Evolutionary conservation across 2,329 filamentous ascomycete genomes (phyloP).

Genomic region (Aureobasidium mangrovei): DNA sequence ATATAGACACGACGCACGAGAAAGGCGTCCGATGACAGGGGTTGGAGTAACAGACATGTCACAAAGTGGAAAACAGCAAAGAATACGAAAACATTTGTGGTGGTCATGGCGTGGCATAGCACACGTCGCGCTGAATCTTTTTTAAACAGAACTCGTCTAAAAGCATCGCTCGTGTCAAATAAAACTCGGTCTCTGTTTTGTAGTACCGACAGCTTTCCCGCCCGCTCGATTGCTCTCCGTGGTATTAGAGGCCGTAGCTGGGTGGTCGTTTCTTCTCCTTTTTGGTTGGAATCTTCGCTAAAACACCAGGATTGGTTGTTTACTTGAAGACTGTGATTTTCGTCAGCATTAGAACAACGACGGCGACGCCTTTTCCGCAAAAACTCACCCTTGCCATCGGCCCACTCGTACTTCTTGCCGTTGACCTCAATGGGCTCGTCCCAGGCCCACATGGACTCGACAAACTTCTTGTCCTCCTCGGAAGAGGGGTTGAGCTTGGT

Average conservation of each 20-base stretch:
- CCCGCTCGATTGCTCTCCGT: background rate
- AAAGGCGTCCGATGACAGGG: no score
- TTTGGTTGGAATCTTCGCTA: background rate
- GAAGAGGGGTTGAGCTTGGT: slow-evolving; percentile 89
- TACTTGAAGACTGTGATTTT: background rate
- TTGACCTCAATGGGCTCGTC: slow-evolving; percentile 71
- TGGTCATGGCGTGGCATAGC: background rate
- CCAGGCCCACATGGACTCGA: slow-evolving; percentile 86
- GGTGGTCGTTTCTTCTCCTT: background rate
- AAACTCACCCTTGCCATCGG: slow-evolving; percentile 65
- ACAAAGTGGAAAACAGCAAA: background rate
- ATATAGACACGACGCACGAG: no score
- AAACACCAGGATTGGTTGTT: background rate
- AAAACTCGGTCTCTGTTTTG: background rate
- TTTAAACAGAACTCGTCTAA: background rate
- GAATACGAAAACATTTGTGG: background rate
- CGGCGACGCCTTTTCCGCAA: background rate
- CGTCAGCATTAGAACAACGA: background rate
- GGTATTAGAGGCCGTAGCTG: background rate
- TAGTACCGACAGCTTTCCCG: background rate
- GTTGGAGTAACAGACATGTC: no score
- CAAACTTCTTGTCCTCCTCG: slow-evolving; percentile 72
- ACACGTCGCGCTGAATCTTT: background rate
- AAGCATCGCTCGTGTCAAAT: slow-evolving; percentile 3
- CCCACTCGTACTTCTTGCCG: slow-evolving; percentile 83